Conservation (phyloP, 345 rosid genomes). For the Boechera divaricarpa region DNA sequence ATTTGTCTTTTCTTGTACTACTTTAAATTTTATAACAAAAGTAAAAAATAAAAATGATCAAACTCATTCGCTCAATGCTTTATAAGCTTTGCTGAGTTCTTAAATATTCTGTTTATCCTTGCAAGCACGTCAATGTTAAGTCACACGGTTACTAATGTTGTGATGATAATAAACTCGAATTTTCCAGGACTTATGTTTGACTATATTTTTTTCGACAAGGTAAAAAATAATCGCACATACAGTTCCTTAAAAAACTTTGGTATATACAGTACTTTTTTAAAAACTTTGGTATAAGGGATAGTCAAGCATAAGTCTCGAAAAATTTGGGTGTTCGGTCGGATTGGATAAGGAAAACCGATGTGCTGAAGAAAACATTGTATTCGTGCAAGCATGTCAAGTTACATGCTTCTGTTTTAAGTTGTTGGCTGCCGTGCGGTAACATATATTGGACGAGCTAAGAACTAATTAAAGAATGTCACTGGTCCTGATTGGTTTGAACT, state of each 20-base stretch:
- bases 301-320: too few relatives aligned
- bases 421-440: not conserved
- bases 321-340: too few relatives aligned
- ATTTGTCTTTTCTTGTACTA: not conserved
- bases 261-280: too few relatives aligned
- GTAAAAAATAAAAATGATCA: not conserved
- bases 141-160: not conserved
- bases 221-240: too few relatives aligned
- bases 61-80: not conserved
- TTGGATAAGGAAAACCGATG: too few relatives aligned
- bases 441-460: slow-evolving; percentile 5
- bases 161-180: not conserved
- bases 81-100: not conserved
- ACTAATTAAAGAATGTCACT: not conserved
- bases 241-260: too few relatives aligned
- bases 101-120: not conserved
- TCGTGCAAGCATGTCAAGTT: not conserved
- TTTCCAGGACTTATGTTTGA: not conserved
- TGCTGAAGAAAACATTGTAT: too few relatives aligned
- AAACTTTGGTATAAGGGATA: too few relatives aligned
- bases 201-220: not conserved
- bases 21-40: not conserved
- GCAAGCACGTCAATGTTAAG: not conserved
- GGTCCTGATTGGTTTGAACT: not conserved
- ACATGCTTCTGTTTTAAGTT: not conserved